phyloP scores from a whole-genome alignment of 345 rosid genomes.

The Viola odorata region DNA sequence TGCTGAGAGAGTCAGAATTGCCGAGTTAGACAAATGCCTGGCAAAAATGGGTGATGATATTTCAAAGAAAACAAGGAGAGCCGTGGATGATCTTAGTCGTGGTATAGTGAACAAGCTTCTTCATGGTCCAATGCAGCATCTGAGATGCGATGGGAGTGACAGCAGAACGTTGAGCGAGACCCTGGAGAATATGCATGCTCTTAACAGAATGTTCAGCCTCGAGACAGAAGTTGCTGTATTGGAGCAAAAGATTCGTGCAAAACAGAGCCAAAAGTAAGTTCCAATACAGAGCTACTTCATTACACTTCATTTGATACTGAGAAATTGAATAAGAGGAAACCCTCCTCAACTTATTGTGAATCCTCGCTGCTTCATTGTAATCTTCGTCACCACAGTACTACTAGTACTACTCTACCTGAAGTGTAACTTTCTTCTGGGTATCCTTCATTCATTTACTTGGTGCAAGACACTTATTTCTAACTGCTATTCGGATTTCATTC shows the following conservation, averaged over 20 bases:
- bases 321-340: slow-evolving; percentile 9
- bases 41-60: slow-evolving; percentile 89
- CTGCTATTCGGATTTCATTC: slow-evolving; percentile 3
- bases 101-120: slow-evolving; percentile 92
- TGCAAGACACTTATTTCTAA: slow-evolving; percentile 18
- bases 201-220: slow-evolving; percentile 85
- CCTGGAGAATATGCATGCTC: slow-evolving; percentile 97
- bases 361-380: neutral
- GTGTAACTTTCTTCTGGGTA: slow-evolving; percentile 10
- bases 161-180: slow-evolving; percentile 72
- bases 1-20: slow-evolving; percentile 77
- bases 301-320: neutral
- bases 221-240: slow-evolving; percentile 66
- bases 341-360: neutral
- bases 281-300: neutral
- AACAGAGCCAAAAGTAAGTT: slow-evolving; percentile 38
- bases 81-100: slow-evolving; percentile 84
- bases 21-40: slow-evolving; percentile 82
- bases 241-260: slow-evolving; percentile 82
- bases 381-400: neutral
- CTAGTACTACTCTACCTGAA: neutral
- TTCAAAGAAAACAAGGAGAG: slow-evolving; percentile 77
- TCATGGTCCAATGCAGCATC: slow-evolving; percentile 97
- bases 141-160: slow-evolving; percentile 87
- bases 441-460: slow-evolving; percentile 4